Base-by-base conservation (phyloP, 2,329 filamentous ascomycete genomes). In the Blastomyces emzantsi region DNA sequence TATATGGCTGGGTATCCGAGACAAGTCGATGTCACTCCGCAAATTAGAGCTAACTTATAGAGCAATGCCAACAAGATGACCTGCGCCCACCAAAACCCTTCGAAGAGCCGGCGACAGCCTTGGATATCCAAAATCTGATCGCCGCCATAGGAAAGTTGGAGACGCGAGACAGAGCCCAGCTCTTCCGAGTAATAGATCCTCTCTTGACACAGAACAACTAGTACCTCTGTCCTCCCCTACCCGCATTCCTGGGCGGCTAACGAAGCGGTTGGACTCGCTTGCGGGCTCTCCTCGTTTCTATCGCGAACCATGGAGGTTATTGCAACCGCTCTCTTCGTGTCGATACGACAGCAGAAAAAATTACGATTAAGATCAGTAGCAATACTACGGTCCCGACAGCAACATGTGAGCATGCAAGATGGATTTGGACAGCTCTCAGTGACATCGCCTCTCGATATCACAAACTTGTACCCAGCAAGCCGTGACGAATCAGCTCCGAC, bases 271-370 rank as follows among this genome's bases (percentile, higher is more conserved):
- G 39, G 59, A 61, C 43, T 47, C 59, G 7, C n/a, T 61, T 11
- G 43, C 59, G 15, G 59, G 43, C 49, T n/a, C 45, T 61, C 3
- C 41, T 61, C 39, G 45, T 61, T 28, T 61, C 59, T n/a, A 61
- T 52, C 43, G 28, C 43, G 43, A 49, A 61, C n/a, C 41, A 61
- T 61, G n/a, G 59, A 61, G 59, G 59, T 61, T 15, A 61, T 61
- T 51, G 39, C 59, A 22, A 51, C 43, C 7, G 59, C 39, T 30
- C 41, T 61, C 49, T 17, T n/a, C n/a, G 59, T 61, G 59, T 61
- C 22, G 59, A 49, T 61, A 8, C 7, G 11, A 52, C 4, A 3
- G n/a, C 59, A 51, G 7, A 49, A 51, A 61, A 30, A 45, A 61
- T 61, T 30, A 36, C 43, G 45, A 36, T 61, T 49, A 39, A 36